Conservation (phyloP, 2,329 filamentous ascomycete species). For the Claviceps capensis region DNA sequence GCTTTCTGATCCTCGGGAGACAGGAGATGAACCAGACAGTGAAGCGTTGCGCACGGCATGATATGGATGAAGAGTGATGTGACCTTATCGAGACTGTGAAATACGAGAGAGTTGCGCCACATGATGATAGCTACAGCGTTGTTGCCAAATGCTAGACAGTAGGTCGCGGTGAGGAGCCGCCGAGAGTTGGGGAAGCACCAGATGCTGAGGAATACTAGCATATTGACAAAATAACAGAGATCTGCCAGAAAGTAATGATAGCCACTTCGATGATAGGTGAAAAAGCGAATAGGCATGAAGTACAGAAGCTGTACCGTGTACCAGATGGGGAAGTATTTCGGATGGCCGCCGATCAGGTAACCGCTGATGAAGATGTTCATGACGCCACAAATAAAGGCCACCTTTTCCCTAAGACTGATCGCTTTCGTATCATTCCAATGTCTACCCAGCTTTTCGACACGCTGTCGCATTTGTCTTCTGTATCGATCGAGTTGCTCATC, state of each 20-base stretch:
- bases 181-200: conserved; percentile 89
- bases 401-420: conserved; percentile 82
- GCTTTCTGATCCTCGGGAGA: conserved; percentile 47
- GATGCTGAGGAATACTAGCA: conserved; percentile 66
- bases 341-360: conserved; percentile 76
- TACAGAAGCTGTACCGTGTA: conserved; percentile 79
- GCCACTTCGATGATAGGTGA: conserved; percentile 78
- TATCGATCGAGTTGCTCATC: conserved; percentile 92
- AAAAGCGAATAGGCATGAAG: conserved; percentile 93
- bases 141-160: conserved; percentile 88
- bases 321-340: conserved; percentile 83
- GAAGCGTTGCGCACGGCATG: conserved; percentile 90
- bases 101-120: conserved; percentile 98
- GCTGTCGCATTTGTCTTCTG: conserved; percentile 69
- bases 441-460: conserved; percentile 73
- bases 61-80: conserved; percentile 98
- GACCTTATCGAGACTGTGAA: conserved; percentile 97
- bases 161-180: conserved; percentile 80
- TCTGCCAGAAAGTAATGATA: conserved; percentile 97
- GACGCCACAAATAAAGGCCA: conserved; percentile 90
- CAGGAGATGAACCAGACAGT: conserved; percentile 80
- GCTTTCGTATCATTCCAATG: conserved; percentile 83
- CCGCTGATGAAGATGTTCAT: conserved; percentile 96
- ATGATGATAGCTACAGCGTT: conserved; percentile 96
- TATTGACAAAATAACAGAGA: conserved; percentile 95